These are phyloP conservation scores for Penicillium flavigenum DNA, from an alignment of 495 filamentous ascomycete species.

Conservation along the genomic window DNA sequence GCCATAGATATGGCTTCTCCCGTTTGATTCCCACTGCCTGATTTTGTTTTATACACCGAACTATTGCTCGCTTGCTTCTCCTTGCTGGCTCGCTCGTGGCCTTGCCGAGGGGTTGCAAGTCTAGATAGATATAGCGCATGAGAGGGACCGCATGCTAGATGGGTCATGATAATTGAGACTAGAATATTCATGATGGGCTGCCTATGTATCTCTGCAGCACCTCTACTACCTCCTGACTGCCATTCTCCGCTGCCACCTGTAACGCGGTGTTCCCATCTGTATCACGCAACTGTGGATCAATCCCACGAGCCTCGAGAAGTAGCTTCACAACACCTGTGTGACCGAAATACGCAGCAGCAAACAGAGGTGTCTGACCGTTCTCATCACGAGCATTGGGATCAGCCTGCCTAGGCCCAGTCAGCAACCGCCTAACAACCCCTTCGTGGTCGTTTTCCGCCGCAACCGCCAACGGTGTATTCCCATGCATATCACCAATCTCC, in stretches of 20 bases:
- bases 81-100: background rate
- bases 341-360: constrained; percentile 21
- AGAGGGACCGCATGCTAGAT: background rate
- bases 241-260: constrained; percentile 9
- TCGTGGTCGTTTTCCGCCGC: constrained; percentile 14
- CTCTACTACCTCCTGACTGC: constrained; percentile 1
- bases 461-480: constrained; percentile 22
- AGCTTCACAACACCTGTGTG: constrained; percentile 18
- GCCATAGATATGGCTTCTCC: constrained; percentile 3
- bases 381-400: constrained; percentile 22
- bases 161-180: background rate
- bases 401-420: constrained; percentile 15
- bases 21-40: constrained; percentile 1
- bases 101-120: background rate
- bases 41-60: constrained; percentile 4
- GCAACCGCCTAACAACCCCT: constrained; percentile 11
- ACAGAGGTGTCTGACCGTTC: constrained; percentile 24
- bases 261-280: constrained; percentile 11
- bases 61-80: background rate
- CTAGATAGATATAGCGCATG: constrained; percentile 6
- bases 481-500: constrained; percentile 20
- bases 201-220: background rate
- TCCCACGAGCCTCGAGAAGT: constrained; percentile 18
- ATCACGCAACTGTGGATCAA: constrained; percentile 7
- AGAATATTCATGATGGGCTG: background rate